Evolutionary conservation across 2,329 filamentous ascomycete genomes (phyloP), one percentile per base, ranked within the genome.

Genomic region (Calonectria fujianensis): DNA sequence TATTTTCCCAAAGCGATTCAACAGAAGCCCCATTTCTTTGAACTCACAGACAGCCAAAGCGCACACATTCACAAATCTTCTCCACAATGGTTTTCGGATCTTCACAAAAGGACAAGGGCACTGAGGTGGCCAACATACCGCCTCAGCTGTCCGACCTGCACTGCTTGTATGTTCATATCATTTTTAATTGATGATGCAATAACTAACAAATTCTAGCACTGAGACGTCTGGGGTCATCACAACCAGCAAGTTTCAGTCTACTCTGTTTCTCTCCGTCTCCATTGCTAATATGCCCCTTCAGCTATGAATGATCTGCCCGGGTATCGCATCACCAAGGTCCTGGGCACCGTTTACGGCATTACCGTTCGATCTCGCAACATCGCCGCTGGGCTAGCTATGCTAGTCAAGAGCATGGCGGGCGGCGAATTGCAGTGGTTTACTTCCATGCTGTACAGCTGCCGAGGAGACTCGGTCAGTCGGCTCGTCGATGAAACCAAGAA

Each of bases 231-330:
- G 91, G 48, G 87, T 93, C 70, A 89, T 93, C 76, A 92, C 90
- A 0, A 89, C 90, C 0, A 93, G 85, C 85, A 74, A 50, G 82
- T 73, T 11, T 29, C 18, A 7, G 3, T 35, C 18, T 31, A 18
- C 31, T 10, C 14, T 13, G 31, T 9, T 32, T 31, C 5, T 5
- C 32, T 14, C 24, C 16, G 5, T 9, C 7, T 8, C 1, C 20
- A 9, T 11, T 39, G 45, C 45, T 67, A n/a, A 72, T 66, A 69
- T n/a, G 24, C 70, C 27, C 45, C 14, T 6, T 9, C 57, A 86
- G 85, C 91, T 69, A 93, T 92, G 90, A 91, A 90, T 83, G 91
- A 93, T 79, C 84, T 93, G 29, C 91, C 91, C 0, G 91, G 91
- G 10, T 92, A 92, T 83, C 89, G 88, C 75, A 85, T 93, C 63